These are phyloP conservation scores for Fonsecaea erecta DNA, from an alignment of 2,329 filamentous ascomycete species.

Conservation along the genomic window DNA sequence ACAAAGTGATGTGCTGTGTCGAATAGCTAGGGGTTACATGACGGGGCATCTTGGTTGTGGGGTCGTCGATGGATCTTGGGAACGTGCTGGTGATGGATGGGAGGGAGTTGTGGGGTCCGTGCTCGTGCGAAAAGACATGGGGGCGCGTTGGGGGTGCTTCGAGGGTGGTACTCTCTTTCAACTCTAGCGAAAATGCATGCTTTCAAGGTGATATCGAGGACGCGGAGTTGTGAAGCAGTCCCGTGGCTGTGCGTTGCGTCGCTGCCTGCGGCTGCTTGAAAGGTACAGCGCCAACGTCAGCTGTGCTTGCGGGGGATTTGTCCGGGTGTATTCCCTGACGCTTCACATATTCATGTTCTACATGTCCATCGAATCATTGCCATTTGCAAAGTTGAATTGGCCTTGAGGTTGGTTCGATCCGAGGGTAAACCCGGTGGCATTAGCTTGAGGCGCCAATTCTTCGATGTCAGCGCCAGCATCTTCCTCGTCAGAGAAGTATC, in stretches of 20 bases:
- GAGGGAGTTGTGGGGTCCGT: slow-evolving; percentile 40
- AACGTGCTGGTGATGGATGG: slow-evolving; percentile 40
- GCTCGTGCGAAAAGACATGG: slow-evolving; percentile 13
- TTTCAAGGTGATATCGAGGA: slow-evolving; percentile 13
- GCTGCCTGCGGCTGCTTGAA: background rate
- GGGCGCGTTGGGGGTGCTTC: slow-evolving; percentile 9
- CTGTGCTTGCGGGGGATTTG: slow-evolving; percentile 2
- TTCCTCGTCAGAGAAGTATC: slow-evolving; percentile 99
- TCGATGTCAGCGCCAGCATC: slow-evolving; percentile 78
- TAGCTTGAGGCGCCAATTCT: slow-evolving; percentile 73
- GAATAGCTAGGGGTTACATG: slow-evolving; percentile 37
- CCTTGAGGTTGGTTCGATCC: slow-evolving; percentile 70
- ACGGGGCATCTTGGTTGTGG: slow-evolving; percentile 39
- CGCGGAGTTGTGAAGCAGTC: slow-evolving; percentile 1
- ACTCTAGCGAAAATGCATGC: slow-evolving; percentile 41
- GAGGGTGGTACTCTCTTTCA: slow-evolving; percentile 47
- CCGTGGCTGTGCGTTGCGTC: background rate
- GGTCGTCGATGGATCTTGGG: slow-evolving; percentile 42
- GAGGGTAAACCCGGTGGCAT: slow-evolving; percentile 75
- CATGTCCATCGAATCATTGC: slow-evolving; percentile 75
- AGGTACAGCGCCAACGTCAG: slow-evolving; percentile 4
- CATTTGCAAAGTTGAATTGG: slow-evolving; percentile 89
- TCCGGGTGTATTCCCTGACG: background rate
- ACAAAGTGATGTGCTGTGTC: slow-evolving; percentile 29
- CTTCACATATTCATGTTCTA: slow-evolving; percentile 47